Percentiles rank a stretch among this genome's conserved stretches.
Evolutionary conservation across 176 grass and related monocot species (phyloP).

Genomic region (Coix lacrymajobi): DNA sequence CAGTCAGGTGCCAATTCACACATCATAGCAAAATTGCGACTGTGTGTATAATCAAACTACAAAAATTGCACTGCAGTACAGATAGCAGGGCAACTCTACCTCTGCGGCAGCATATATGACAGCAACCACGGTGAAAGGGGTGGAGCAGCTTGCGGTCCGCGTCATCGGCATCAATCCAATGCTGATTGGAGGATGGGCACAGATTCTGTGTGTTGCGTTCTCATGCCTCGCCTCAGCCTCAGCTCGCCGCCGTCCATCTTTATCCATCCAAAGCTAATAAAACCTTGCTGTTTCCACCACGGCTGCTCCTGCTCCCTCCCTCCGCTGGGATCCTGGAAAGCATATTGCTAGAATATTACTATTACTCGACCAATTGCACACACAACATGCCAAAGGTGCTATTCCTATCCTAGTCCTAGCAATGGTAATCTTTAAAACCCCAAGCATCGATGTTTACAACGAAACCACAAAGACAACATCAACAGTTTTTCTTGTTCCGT

Average conservation of each 20-base stretch:
- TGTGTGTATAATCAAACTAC: neutral
- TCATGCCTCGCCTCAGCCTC: neutral
- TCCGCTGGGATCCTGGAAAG: conserved; percentile 9
- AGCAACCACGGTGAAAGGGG: neutral
- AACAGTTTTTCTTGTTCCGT: neutral
- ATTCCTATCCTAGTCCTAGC: neutral
- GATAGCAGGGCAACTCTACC: neutral
- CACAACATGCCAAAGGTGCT: conserved; percentile 2
- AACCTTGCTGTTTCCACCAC: conserved; percentile 26
- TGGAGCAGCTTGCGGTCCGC: neutral
- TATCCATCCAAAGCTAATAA: neutral
- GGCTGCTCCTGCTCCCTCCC: conserved; percentile 12
- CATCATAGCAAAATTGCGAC: too few species aligned
- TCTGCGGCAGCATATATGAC: neutral
- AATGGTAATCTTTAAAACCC: neutral
- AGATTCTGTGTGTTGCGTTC: neutral
- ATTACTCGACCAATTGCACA: neutral
- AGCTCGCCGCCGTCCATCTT: neutral
- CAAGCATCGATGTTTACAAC: neutral
- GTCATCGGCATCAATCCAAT: neutral
- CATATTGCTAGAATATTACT: conserved; percentile 40
- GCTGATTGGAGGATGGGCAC: neutral
- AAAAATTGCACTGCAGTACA: neutral
- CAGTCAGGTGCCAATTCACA: too few species aligned
- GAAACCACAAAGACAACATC: neutral